Evolutionary conservation across 2,329 filamentous ascomycete genomes (phyloP), one percentile per base, ranked within the genome.

Genomic region (Venturia pyrina): DNA sequence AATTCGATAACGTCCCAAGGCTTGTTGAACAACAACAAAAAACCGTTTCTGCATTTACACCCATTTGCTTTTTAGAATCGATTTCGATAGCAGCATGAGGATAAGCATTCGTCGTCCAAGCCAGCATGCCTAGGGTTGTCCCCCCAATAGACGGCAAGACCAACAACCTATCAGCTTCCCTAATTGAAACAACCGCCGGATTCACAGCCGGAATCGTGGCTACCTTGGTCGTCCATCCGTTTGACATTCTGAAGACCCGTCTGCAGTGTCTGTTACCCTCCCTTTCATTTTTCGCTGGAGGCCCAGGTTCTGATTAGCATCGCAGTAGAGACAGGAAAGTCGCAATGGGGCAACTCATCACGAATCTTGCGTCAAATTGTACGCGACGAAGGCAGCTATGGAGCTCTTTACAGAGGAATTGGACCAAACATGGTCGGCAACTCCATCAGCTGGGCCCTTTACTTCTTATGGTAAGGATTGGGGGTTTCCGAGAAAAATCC

Each of bases 231-330:
- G 89, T 95, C 64, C 93, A 98, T 75, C 95, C 95, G 41, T 86
- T 99, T 67, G 95, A 99, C 78, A 87, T 99, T 69, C 87, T 98
- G 75, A 99, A 99, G 82, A 98, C 93, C 68, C 89, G 95, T 69
- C 87, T 99, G 74, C 95, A 99, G 80, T 87, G 90, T 92, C 79
- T 67, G 79, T 66, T 48, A 48, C 62, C 59, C 56, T 53, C 28
- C 28, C 62, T 48, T 44, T 37, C n/a, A 63, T 32, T 13, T 65
- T 60, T 40, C 60, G n/a, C 17, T 28, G 4, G n/a, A 44, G 11
- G 6, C 50, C 32, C 57, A 62, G 37, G n/a, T 62, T 43, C 60
- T 62, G 43, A 62, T 28, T 17, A 46, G 60, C 17, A n/a, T 17
- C 60, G 19, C 19, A 48, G 68, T 61, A 48, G 56, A 68, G 56